Evolutionary conservation across 331 rosid species (phyloP).

Genomic region (Rhamnella rubrinervis): DNA sequence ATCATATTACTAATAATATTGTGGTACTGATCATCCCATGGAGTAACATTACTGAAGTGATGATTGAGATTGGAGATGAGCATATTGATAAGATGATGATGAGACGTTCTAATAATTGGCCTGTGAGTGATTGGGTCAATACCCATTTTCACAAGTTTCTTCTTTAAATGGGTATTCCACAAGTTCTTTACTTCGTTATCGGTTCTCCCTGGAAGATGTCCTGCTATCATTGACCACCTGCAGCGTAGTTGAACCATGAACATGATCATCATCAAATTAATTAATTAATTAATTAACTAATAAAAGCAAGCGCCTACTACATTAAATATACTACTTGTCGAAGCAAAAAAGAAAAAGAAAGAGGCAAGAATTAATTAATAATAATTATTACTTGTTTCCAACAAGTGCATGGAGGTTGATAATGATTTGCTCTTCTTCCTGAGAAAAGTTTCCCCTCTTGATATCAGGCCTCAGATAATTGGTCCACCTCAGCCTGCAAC

Average conservation of each 20-base stretch:
- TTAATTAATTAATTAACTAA: not conserved
- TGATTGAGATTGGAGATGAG: not conserved
- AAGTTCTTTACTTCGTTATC: conserved; percentile 84
- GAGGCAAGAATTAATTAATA: not conserved
- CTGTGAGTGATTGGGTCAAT: conserved; percentile 73
- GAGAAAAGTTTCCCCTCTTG: conserved; percentile 68
- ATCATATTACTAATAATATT: too few species aligned
- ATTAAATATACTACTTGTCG: too few species aligned
- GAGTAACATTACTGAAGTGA: too few species aligned
- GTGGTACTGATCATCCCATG: too few species aligned
- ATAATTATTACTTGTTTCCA: conserved; percentile 58
- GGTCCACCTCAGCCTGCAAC: conserved; percentile 75
- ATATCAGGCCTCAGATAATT: conserved; percentile 75
- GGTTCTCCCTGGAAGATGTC: conserved; percentile 73
- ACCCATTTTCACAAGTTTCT: conserved; percentile 71
- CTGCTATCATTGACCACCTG: conserved; percentile 84
- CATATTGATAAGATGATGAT: conserved; percentile 25
- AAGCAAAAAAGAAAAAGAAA: not conserved
- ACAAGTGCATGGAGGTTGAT: conserved; percentile 59
- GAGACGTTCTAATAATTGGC: conserved; percentile 34
- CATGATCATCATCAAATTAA: not conserved
- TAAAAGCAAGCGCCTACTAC: not conserved
- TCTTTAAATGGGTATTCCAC: conserved; percentile 78
- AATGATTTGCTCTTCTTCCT: conserved; percentile 57
- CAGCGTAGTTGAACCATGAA: too few species aligned